Conservation (phyloP, 2,329 filamentous ascomycete species). For the Penicillium sp. region DNA sequence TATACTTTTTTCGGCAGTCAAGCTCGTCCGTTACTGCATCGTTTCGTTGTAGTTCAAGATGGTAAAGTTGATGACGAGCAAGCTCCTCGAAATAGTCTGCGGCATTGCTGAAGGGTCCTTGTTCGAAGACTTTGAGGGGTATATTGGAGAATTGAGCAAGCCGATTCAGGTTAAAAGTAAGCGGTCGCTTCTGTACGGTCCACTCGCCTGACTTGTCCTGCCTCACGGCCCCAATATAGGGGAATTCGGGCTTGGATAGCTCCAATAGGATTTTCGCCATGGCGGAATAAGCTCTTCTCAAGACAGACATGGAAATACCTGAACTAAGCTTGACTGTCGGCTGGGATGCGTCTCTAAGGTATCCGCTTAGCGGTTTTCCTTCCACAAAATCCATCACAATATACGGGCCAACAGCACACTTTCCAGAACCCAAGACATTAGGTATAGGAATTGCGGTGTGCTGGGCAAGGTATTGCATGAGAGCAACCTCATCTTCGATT, state of each 20-base stretch:
- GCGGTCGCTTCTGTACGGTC: conserved; percentile 15
- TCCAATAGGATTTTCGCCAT: conserved; percentile 27
- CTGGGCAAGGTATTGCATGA: conserved; percentile 24
- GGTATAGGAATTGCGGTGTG: conserved; percentile 26
- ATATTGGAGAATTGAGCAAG: conserved; percentile 24
- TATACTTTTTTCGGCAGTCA: conserved; percentile 27
- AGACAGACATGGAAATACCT: conserved; percentile 13
- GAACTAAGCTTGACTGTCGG: conserved; percentile 14
- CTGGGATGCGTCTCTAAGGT: conserved; percentile 20
- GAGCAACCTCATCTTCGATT: conserved; percentile 25
- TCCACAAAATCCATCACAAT: conserved; percentile 27
- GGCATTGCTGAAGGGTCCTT: conserved; percentile 19
- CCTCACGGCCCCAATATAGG: conserved; percentile 22
- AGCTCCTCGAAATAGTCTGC: conserved; percentile 27
- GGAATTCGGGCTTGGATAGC: conserved; percentile 24
- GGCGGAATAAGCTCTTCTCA: conserved; percentile 21
- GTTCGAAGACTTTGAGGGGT: conserved; percentile 14
- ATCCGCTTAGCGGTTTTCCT: conserved; percentile 19
- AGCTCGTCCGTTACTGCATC: conserved; percentile 21
- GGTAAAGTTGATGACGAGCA: conserved; percentile 23
- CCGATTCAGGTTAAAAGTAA: conserved; percentile 28
- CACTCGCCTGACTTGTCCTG: conserved; percentile 12
- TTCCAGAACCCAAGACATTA: conserved; percentile 19
- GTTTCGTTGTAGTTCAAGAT: conserved; percentile 27
- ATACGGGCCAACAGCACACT: conserved; percentile 20